Evolutionary conservation across 768 basidiomycete species (phyloP), one percentile per base, ranked within the genome.

Genomic region (Phaffia tasmanica): DNA sequence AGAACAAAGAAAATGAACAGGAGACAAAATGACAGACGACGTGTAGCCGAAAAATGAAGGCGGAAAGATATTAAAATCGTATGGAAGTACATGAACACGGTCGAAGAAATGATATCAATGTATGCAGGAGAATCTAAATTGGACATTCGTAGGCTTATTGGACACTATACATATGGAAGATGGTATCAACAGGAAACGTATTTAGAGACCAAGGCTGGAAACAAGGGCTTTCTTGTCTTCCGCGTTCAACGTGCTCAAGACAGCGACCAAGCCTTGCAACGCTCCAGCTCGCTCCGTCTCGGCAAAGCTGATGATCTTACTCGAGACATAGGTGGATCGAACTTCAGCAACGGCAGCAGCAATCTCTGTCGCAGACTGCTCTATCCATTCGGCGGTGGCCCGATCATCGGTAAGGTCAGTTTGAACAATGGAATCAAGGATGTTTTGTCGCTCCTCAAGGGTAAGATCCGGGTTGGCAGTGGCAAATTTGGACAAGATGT

Each of bases 201-300:
- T 55, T 42, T 18, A 25, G 27, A 57, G 56, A 57, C 27, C 56
- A 27, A 32, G 32, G 30, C 21, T 35, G 2, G 62, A 50, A 46
- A 53, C 30, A n/a, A 53, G 27, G 3, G 54, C 58, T 50, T 57
- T 51, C 61, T 63, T 84, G 71, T 91, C 89, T 29, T 89, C 89
- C 27, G 83, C 82, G 0, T 83, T 81, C 67, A 93, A 80, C 48
- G 80, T 81, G 66, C 88, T 85, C n/a, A 85, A 82, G 15, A 91
- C 78, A 58, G 85, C 84, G 59, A 83, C 75, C 66, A 92, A 81
- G 47, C 88, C 85, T 68, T 85, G 84, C 68, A 92, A 75, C 1
- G 86, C 83, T 11, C 84, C 85, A 77, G 87, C 88, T 58, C 84
- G 82, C 74, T 92, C 87, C 71, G 85, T 84, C 69, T 85, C 84